A percentile compares a stretch with the other conserved stretches of the same genome.
phyloP scores from a whole-genome alignment of 306 rosid genomes.

The Vicia sativa region DNA sequence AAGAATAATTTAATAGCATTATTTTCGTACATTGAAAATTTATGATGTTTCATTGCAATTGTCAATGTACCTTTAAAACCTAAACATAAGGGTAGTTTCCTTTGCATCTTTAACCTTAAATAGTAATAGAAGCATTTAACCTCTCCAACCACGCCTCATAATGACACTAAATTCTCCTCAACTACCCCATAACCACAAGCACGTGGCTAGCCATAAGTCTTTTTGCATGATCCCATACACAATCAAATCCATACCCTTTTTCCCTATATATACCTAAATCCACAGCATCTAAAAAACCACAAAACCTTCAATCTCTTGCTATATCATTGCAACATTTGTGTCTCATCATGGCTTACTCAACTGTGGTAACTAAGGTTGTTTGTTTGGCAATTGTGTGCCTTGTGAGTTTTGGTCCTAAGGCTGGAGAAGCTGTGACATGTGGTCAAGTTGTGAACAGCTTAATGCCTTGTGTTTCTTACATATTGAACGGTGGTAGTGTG shows the following conservation, averaged over 20 bases:
- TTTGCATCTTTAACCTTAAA: too few relatives aligned
- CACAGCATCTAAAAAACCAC: neutral
- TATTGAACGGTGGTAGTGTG: slow-evolving; percentile 25
- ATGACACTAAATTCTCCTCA: too few relatives aligned
- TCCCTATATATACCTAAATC: slow-evolving; percentile 22
- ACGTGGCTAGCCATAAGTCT: slow-evolving; percentile 26
- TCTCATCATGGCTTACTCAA: slow-evolving; percentile 39
- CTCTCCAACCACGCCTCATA: slow-evolving; percentile 33
- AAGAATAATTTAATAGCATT: neutral
- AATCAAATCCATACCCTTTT: neutral
- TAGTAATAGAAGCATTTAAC: slow-evolving; percentile 30
- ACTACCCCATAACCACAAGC: neutral
- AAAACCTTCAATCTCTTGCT: neutral
- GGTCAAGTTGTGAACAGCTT: slow-evolving; percentile 36
- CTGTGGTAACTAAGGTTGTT: slow-evolving; percentile 19
- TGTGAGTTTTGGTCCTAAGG: slow-evolving; percentile 38
- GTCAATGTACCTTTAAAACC: too few relatives aligned
- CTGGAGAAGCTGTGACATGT: slow-evolving; percentile 44
- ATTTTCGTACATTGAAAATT: neutral
- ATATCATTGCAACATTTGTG: too few relatives aligned
- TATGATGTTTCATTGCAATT: slow-evolving; percentile 5
- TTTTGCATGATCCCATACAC: neutral
- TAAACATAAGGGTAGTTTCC: too few relatives aligned
- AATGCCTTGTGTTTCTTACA: slow-evolving; percentile 47
- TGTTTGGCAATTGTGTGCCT: slow-evolving; percentile 36